Conservation (phyloP, 2,329 filamentous ascomycete genomes). For the Drechslerella dactyloides region DNA sequence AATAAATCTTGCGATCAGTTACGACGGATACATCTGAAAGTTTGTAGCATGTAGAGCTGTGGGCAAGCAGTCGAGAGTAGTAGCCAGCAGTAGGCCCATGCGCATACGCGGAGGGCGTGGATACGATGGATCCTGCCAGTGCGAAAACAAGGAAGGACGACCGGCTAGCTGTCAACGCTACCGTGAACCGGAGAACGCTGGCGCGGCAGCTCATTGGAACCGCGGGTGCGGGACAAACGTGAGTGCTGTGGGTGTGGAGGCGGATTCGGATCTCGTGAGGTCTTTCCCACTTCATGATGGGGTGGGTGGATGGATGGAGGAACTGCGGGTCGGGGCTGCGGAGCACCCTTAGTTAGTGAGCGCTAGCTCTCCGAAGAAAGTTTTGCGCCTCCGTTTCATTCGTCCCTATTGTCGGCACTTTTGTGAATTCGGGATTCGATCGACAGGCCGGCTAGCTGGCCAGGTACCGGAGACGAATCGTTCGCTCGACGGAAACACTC, state of each 20-base stretch:
- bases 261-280: conserved; percentile 36
- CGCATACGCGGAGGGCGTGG: too few relatives aligned
- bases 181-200: background rate
- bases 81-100: background rate
- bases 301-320: conserved; percentile 19
- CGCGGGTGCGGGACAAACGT: conserved; percentile 49
- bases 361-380: conserved; percentile 1
- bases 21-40: too few relatives aligned
- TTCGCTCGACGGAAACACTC: background rate
- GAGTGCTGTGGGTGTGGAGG: too few relatives aligned
- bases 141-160: conserved; percentile 44
- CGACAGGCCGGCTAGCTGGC: conserved; percentile 1
- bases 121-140: background rate
- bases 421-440: background rate
- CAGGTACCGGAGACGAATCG: background rate
- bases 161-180: conserved; percentile 2
- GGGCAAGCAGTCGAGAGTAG: background rate
- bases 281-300: conserved; percentile 28
- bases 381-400: background rate
- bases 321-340: conserved; percentile 15
- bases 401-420: background rate
- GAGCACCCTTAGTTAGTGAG: background rate
- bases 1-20: too few relatives aligned
- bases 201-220: conserved; percentile 44
- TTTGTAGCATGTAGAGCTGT: too few relatives aligned